Conservation (phyloP, 306 rosid genomes). For the Sphenostylis stenocarpa region DNA sequence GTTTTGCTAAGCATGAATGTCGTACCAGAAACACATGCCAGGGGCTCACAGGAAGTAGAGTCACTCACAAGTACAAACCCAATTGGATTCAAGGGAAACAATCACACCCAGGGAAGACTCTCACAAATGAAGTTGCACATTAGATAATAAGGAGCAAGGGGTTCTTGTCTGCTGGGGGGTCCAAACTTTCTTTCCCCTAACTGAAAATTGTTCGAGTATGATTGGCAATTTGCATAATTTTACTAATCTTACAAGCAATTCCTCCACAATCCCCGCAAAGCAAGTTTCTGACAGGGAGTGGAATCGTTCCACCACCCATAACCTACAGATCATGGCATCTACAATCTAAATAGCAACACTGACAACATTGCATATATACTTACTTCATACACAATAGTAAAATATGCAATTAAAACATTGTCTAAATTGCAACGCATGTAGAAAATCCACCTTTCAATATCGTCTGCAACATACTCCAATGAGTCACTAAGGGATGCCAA, state of each 20-base stretch:
- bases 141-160: background rate
- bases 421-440: slow-evolving; percentile 21
- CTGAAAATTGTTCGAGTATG: background rate
- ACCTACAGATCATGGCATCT: background rate
- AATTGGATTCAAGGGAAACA: background rate
- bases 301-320: background rate
- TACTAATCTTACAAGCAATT: background rate
- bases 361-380: slow-evolving; percentile 6
- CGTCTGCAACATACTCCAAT: slow-evolving; percentile 93
- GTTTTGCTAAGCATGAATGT: background rate
- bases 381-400: slow-evolving; percentile 16
- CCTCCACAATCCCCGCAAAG: background rate
- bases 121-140: background rate
- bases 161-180: background rate
- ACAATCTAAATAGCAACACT: background rate
- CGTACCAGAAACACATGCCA: background rate
- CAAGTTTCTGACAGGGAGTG: background rate
- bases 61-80: background rate
- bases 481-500: slow-evolving; percentile 98
- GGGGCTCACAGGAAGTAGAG: background rate
- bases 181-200: background rate
- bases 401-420: slow-evolving; percentile 16
- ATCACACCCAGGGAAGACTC: background rate
- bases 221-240: background rate
- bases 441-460: slow-evolving; percentile 85